phyloP scores from a whole-genome alignment of 2,329 filamentous ascomycete genomes.

The Penicillium hordei region DNA sequence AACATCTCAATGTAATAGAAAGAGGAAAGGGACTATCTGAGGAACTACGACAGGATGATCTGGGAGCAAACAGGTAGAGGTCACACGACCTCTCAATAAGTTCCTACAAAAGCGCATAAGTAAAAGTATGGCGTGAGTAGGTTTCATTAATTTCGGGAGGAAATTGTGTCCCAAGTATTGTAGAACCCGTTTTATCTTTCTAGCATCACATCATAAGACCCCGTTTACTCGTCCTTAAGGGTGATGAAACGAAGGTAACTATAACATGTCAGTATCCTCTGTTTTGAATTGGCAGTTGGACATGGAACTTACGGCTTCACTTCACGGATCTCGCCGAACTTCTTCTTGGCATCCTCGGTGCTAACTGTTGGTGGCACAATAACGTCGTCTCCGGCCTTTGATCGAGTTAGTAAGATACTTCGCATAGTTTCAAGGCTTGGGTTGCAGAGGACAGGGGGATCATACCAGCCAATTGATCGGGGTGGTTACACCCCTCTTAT shows the following conservation, averaged over 20 bases:
- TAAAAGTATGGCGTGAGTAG: neutral
- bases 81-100: neutral
- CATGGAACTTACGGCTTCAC: slow-evolving; percentile 54
- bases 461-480: slow-evolving; percentile 75
- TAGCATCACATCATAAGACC: slow-evolving; percentile 18
- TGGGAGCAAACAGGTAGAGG: neutral
- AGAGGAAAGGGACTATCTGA: neutral
- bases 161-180: neutral
- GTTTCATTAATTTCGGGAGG: neutral
- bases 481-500: slow-evolving; percentile 84
- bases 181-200: slow-evolving; percentile 3
- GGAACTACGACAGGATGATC: neutral
- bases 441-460: neutral
- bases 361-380: slow-evolving; percentile 83
- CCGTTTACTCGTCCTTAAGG: slow-evolving; percentile 34
- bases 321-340: slow-evolving; percentile 73
- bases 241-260: slow-evolving; percentile 44
- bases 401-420: neutral
- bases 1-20: neutral
- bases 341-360: slow-evolving; percentile 80
- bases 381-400: slow-evolving; percentile 73
- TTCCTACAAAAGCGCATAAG: neutral
- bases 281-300: neutral
- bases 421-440: neutral
- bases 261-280: slow-evolving; percentile 6